Evolutionary conservation across 2,329 filamentous ascomycete species (phyloP), one percentile per base, ranked within the genome.

Genomic region (Fusarium incarnatum): DNA sequence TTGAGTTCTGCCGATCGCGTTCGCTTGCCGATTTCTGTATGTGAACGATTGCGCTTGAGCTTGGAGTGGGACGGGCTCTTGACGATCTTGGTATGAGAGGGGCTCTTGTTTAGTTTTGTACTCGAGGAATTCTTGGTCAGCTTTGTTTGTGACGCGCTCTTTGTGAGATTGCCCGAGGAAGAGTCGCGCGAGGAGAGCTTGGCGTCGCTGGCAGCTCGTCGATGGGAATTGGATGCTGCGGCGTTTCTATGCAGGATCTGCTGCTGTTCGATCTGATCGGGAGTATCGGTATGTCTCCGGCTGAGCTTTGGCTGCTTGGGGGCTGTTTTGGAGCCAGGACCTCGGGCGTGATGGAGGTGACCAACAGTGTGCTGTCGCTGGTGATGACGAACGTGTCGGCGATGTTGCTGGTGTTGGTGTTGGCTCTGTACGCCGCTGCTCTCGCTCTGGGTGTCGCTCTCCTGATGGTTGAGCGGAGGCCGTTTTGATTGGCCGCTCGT

Each of bases 1-100:
- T 88, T 88, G 52, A 88, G 80, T 72, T 83, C 83, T 44, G 83
- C 78, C 16, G 86, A 90, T 50, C 84, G 85, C 76, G 89, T 89
- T 77, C 87, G 87, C 80, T 88, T 89, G 56, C 65, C 68, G 40
- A 71, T 45, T 47, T 71, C 69, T 16, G 69, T 70, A 60, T 71
- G 69, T 16, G 69, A 71, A 20, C 61, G 65, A 66, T 71, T 71
- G 65, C 69, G 69, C 69, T 71, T 71, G 18, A 89, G 79, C 73
- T 79, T 87, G 18, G 84, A 80, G 56, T 87, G 83, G 6, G 88
- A 89, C 11, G 80, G 73, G 76, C 87, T 88, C 77, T 87, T 88
- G 73, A 83, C 85, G 27, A 87, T 79, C 61, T 82, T 83, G 45
- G 80, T 74, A 6, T 81, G 71, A 5, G 84, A 82, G 27, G 79